Conservation (phyloP, 495 filamentous ascomycete genomes). For the Neurospora tetrasperma region DNA sequence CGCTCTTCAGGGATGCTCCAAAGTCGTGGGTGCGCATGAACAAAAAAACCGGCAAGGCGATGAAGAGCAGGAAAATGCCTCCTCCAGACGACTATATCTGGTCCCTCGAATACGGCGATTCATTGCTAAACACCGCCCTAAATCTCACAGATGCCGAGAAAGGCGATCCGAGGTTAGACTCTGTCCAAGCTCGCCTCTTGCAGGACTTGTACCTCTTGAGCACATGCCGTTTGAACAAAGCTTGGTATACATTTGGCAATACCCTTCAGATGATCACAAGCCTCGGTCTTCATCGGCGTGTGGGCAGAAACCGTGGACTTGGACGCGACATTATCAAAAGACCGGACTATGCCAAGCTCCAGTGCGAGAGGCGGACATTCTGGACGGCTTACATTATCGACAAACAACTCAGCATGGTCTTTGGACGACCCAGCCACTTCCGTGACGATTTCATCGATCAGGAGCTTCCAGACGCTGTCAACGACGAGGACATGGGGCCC, state of each 20-base stretch:
- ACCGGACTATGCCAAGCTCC: slow-evolving; percentile 16
- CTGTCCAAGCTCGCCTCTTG: slow-evolving; percentile 18
- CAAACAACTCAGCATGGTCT: slow-evolving; percentile 46
- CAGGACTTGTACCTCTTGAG: slow-evolving; percentile 18
- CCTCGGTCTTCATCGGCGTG: slow-evolving; percentile 23
- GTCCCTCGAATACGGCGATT: slow-evolving; percentile 13
- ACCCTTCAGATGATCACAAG: slow-evolving; percentile 14
- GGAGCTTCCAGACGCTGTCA: slow-evolving; percentile 39
- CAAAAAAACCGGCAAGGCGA: background rate
- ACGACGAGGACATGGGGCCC: slow-evolving; percentile 42
- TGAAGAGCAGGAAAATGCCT: background rate
- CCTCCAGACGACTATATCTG: slow-evolving; percentile 8
- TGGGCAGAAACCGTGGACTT: slow-evolving; percentile 12
- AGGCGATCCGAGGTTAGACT: slow-evolving; percentile 12
- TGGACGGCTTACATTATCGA: slow-evolving; percentile 49
- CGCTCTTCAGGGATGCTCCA: slow-evolving; percentile 4
- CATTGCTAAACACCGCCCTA: slow-evolving; percentile 7
- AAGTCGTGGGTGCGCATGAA: background rate
- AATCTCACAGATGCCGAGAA: slow-evolving; percentile 10
- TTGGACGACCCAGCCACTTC: slow-evolving; percentile 43
- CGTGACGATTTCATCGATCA: slow-evolving; percentile 46
- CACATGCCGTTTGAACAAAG: slow-evolving; percentile 17
- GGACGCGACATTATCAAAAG: slow-evolving; percentile 4
- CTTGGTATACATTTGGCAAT: slow-evolving; percentile 19
- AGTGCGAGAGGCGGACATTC: slow-evolving; percentile 42